Percentiles rank a stretch among this genome's conserved stretches.
phyloP scores from a whole-genome alignment of 768 basidiomycete genomes.

The Lactifluus volemus region DNA sequence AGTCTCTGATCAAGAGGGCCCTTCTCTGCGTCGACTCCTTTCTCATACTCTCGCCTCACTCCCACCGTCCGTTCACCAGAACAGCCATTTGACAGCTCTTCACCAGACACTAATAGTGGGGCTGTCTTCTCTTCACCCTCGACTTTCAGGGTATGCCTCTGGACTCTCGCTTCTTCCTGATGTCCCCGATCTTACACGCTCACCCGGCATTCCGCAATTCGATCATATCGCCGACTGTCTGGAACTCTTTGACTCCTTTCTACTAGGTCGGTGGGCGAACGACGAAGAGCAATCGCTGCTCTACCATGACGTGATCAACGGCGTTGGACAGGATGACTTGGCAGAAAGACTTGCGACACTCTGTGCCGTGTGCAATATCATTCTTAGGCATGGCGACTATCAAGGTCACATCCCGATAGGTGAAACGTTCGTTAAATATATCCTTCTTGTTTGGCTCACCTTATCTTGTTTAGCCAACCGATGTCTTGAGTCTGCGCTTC shows the following conservation, averaged over 20 bases:
- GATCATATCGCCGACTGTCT: slow-evolving; percentile 48
- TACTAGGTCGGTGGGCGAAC: slow-evolving; percentile 48
- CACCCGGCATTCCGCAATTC: slow-evolving; percentile 29
- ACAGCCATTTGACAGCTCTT: slow-evolving; percentile 24
- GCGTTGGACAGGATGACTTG: slow-evolving; percentile 37
- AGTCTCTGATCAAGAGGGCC: slow-evolving; percentile 38
- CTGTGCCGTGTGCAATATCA: slow-evolving; percentile 40
- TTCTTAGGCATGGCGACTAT: slow-evolving; percentile 23
- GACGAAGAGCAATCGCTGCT: slow-evolving; percentile 21
- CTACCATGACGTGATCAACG: slow-evolving; percentile 23
- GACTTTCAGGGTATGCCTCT: slow-evolving; percentile 32
- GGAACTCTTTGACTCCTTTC: slow-evolving; percentile 50
- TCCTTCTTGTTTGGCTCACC: slow-evolving; percentile 2
- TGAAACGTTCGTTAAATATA: neutral
- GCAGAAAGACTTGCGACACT: slow-evolving; percentile 42
- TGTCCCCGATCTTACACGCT: slow-evolving; percentile 8
- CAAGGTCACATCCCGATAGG: slow-evolving; percentile 11
- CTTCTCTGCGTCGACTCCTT: slow-evolving; percentile 37
- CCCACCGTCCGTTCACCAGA: slow-evolving; percentile 35
- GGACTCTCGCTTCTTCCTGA: slow-evolving; percentile 34
- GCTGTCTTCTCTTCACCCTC: slow-evolving; percentile 32
- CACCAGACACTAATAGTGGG: slow-evolving; percentile 30
- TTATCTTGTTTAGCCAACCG: slow-evolving; percentile 27
- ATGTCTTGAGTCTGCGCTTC: slow-evolving; percentile 50
- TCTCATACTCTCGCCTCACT: slow-evolving; percentile 42